Conservation (phyloP, 257 asterid species). For the Solanum sejunctum region DNA sequence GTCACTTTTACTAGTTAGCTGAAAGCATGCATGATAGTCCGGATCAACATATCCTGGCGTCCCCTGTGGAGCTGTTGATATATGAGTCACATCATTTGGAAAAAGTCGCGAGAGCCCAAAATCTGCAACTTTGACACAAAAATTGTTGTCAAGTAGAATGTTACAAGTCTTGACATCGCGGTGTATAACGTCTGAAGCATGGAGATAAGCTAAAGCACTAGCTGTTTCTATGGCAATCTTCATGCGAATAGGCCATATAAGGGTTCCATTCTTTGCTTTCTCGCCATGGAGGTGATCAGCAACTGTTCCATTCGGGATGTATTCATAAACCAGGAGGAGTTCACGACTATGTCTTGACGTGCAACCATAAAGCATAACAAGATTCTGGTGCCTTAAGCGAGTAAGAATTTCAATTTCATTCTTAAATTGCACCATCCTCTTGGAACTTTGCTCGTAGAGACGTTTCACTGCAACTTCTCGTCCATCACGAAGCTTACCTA, state of each 20-base stretch:
- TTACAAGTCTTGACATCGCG: conserved; percentile 48
- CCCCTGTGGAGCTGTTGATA: conserved; percentile 55
- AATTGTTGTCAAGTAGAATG: conserved; percentile 35
- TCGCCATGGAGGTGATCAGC: conserved; percentile 52
- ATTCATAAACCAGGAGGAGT: conserved; percentile 48
- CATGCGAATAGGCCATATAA: conserved; percentile 34
- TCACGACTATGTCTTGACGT: conserved; percentile 37
- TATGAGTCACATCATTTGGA: conserved; percentile 26
- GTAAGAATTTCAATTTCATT: conserved; percentile 42
- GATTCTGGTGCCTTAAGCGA: conserved; percentile 29
- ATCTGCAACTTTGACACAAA: conserved; percentile 45
- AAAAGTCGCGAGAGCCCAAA: conserved; percentile 42
- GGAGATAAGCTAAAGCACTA: conserved; percentile 40
- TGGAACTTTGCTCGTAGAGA: conserved; percentile 32
- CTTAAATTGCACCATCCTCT: conserved; percentile 43
- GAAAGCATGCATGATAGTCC: conserved; percentile 32
- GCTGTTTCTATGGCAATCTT: conserved; percentile 46
- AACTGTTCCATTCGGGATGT: conserved; percentile 38
- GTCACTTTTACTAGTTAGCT: conserved; percentile 32
- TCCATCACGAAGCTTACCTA: conserved; percentile 43
- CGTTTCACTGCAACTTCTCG: conserved; percentile 59
- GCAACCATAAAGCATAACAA: conserved; percentile 45
- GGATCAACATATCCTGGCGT: conserved; percentile 57
- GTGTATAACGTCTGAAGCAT: conserved; percentile 37
- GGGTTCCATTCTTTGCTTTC: not conserved